Evolutionary conservation across 1,139 yeast genomes (phyloP).

Genomic region (Debaryomyces robertsiae): DNA sequence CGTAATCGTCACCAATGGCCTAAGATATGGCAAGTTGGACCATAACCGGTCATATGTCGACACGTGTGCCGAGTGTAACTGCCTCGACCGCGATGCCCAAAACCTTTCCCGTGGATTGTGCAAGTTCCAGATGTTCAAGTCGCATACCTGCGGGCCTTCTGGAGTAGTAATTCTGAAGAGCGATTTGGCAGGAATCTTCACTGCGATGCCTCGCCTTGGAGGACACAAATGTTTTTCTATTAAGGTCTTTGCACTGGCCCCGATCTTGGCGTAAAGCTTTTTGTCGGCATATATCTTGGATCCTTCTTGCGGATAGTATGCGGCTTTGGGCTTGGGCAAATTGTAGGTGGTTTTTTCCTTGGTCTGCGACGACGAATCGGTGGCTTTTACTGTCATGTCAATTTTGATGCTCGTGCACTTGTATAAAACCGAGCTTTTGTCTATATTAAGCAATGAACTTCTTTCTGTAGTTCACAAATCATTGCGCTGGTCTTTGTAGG

Average conservation of each 20-base stretch:
- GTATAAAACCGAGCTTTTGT: no score
- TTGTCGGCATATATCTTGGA: slow-evolving; percentile 56
- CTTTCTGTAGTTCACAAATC: no score
- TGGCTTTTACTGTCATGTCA: no score
- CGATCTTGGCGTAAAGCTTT: slow-evolving; percentile 46
- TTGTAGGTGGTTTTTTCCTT: slow-evolving; percentile 42
- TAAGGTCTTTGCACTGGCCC: slow-evolving; percentile 41
- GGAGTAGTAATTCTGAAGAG: slow-evolving; percentile 64
- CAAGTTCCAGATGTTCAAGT: slow-evolving; percentile 63
- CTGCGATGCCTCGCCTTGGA: slow-evolving; percentile 60
- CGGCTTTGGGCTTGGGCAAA: slow-evolving; percentile 54
- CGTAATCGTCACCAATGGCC: slow-evolving; percentile 66
- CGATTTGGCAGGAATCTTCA: slow-evolving; percentile 60
- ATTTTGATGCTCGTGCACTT: no score
- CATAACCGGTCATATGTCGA: slow-evolving; percentile 62
- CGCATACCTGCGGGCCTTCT: slow-evolving; percentile 73
- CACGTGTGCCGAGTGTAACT: slow-evolving; percentile 67
- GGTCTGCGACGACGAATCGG: slow-evolving; percentile 36
- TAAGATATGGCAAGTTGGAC: slow-evolving; percentile 63
- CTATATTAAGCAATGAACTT: no score
- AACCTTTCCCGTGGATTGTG: slow-evolving; percentile 64
- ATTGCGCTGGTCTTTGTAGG: no score
- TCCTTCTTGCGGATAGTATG: slow-evolving; percentile 59
- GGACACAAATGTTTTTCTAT: slow-evolving; percentile 44
- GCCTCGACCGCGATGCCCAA: slow-evolving; percentile 73